Evolutionary conservation across 345 rosid genomes (phyloP), one percentile per base, ranked within the genome.

Genomic region (Syzygium grande): DNA sequence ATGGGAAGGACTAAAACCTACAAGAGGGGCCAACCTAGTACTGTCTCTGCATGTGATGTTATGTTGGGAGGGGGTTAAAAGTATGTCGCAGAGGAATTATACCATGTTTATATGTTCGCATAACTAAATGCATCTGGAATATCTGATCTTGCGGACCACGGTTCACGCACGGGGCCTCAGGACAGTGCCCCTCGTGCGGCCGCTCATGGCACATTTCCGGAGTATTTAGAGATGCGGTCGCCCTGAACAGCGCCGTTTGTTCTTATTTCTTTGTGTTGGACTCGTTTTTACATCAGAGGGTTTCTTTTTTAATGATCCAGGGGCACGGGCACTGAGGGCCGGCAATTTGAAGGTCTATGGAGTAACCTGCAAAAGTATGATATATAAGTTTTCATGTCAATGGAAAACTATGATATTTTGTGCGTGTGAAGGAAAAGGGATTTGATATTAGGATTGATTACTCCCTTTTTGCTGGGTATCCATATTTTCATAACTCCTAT

Each of bases 1-100:
- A n/a, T n/a, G 38, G 73, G 73, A 30, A n/a, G 73, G 73, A 61
- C 73, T n/a, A 61, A n/a, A 61, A n/a, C 14, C 38, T n/a, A n/a
- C 91, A 94, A 30, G 46, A 55, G 34, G 59, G 51, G 49, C 58
- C 54, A 49, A 52, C 85, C 55, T 7, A 13, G 53, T 52, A 84
- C 58, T 15, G 58, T 84, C n/a, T 15, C 55, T 84, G 85, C 85
- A 84, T 84, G 85, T 84, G 85, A 51, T 55, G 55, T 51, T 23
- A 29, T 1, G 34, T 84, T 84, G 85, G 59, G 34, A 25, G 41
- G 43, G 43, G 85, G 55, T 7, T 84, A 51, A 84, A 84, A 51
- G 85, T 14, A 17, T 51, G 54, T 30, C 41, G 17, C 29, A 43
- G 30, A 46, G 34, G 30, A 84, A 46, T 52, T n/a, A 52, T 51